Percentiles rank a stretch among this genome's conserved stretches.
These are phyloP conservation scores for Boletus rubescentipes DNA, from an alignment of 768 basidiomycete genomes.

Conservation along the genomic window DNA sequence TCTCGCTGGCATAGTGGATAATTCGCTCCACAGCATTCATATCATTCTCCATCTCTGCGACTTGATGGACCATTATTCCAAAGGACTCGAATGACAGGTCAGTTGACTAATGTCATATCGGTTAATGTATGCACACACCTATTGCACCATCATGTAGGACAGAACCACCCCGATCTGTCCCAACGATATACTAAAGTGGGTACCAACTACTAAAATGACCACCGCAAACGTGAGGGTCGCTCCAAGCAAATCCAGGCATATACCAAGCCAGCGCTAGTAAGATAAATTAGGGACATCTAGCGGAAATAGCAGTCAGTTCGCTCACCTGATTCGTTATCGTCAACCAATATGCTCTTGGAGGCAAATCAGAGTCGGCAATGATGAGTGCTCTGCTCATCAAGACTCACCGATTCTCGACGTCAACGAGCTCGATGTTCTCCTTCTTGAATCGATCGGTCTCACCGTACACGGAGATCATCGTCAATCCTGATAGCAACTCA, in stretches of 20 bases:
- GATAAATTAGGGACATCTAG: neutral
- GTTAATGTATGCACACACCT: conserved; percentile 43
- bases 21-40: conserved; percentile 92
- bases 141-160: conserved; percentile 80
- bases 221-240: conserved; percentile 72
- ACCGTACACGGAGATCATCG: conserved; percentile 87
- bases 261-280: conserved; percentile 74
- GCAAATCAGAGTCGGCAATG: neutral
- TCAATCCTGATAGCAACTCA: conserved; percentile 82
- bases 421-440: conserved; percentile 72
- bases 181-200: conserved; percentile 73
- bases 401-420: conserved; percentile 75
- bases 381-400: neutral
- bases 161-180: conserved; percentile 75
- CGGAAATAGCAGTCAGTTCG: neutral
- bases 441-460: conserved; percentile 71
- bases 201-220: conserved; percentile 73
- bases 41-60: conserved; percentile 87
- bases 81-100: conserved; percentile 44
- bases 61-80: conserved; percentile 74
- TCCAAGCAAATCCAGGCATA: conserved; percentile 90
- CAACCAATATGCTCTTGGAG: conserved; percentile 73
- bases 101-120: neutral
- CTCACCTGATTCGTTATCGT: conserved; percentile 76
- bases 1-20: conserved; percentile 71